Percentiles rank a stretch among this genome's conserved stretches.
These are phyloP conservation scores for Suillus paluster DNA, from an alignment of 768 basidiomycete species.

Conservation along the genomic window DNA sequence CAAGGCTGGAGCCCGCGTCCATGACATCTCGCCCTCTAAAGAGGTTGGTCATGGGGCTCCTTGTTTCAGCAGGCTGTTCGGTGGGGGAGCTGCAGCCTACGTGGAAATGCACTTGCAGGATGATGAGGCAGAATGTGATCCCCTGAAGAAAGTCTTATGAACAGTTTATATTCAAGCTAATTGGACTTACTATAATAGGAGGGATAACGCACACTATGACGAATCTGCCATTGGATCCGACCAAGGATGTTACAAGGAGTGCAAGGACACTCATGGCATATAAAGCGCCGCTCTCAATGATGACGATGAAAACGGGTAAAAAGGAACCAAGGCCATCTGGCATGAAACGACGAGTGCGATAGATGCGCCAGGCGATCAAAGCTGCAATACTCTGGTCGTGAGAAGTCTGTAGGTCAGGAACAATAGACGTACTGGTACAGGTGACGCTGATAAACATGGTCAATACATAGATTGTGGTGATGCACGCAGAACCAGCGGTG, in stretches of 20 bases:
- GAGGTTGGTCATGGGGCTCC: not conserved
- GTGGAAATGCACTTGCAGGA: conserved; percentile 1
- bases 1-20: not conserved
- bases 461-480: not conserved
- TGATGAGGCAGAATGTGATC: not conserved
- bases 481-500: not conserved
- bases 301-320: not conserved
- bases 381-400: not conserved
- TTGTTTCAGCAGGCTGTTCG: not conserved
- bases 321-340: not conserved
- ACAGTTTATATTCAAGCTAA: not conserved
- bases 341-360: not conserved
- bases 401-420: not conserved
- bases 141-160: not conserved
- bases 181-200: not conserved
- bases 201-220: not conserved
- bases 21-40: not conserved
- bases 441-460: not conserved
- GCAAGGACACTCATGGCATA: not conserved
- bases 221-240: not conserved
- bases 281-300: not conserved
- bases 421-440: not conserved
- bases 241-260: not conserved
- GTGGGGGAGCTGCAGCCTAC: not conserved
- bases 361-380: conserved; percentile 1